Conservation (phyloP, 331 rosid genomes). For the Stylosanthes scabra region DNA sequence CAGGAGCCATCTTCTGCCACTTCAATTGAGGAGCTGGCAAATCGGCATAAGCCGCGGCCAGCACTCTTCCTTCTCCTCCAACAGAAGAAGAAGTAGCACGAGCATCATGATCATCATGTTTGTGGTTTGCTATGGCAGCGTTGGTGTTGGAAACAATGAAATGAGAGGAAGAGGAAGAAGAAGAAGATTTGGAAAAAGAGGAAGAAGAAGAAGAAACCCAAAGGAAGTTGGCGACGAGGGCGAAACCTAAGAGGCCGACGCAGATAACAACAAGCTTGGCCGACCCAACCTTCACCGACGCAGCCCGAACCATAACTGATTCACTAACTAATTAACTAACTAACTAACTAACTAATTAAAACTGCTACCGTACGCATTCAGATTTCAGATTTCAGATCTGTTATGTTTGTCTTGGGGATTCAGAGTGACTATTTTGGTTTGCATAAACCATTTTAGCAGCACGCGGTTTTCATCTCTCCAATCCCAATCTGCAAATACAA, state of each 20-base stretch:
- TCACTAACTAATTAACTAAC: not conserved
- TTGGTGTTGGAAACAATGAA: slow-evolving; percentile 28
- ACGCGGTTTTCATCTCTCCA: too few relatives aligned
- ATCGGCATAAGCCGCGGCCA: slow-evolving; percentile 71
- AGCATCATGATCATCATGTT: not conserved
- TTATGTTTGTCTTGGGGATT: too few relatives aligned
- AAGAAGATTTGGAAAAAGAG: slow-evolving; percentile 37
- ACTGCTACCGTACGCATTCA: too few relatives aligned
- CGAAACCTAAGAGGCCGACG: slow-evolving; percentile 65
- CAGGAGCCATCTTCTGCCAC: slow-evolving; percentile 80
- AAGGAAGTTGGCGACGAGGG: slow-evolving; percentile 67
- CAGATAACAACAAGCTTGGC: slow-evolving; percentile 63
- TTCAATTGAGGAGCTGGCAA: slow-evolving; percentile 65
- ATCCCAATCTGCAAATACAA: not conserved
- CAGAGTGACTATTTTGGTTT: too few relatives aligned
- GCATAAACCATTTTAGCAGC: not conserved
- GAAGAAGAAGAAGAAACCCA: slow-evolving; percentile 68
- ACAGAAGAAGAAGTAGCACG: not conserved
- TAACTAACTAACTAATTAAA: too few relatives aligned
- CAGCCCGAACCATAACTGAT: slow-evolving; percentile 57
- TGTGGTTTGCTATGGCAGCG: not conserved
- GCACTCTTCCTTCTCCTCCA: slow-evolving; percentile 36
- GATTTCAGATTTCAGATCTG: too few relatives aligned
- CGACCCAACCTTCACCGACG: slow-evolving; percentile 63
- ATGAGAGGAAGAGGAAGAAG: slow-evolving; percentile 21